Percentiles rank a stretch among this genome's conserved stretches.
Conservation (phyloP, 2,329 filamentous ascomycete genomes). For the Coniochaeta hoffmannii region DNA sequence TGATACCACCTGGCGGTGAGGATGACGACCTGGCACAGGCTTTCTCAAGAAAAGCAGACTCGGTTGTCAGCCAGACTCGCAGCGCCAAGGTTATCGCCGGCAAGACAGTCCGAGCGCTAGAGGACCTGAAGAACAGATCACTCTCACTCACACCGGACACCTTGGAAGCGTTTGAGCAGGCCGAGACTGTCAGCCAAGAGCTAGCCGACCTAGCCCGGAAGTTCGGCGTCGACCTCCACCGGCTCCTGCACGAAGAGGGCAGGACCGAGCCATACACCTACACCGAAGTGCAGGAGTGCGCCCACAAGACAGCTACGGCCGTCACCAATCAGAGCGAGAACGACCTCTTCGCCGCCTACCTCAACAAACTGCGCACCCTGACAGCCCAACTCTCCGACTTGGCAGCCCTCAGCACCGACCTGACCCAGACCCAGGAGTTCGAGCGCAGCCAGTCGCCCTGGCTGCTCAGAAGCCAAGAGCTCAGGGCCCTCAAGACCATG, state of each 20-base stretch:
- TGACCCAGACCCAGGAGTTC: conserved; percentile 71
- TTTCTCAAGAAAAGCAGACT: conserved; percentile 64
- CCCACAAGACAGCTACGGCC: conserved; percentile 47
- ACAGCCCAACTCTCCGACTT: conserved; percentile 62
- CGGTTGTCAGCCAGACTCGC: conserved; percentile 66
- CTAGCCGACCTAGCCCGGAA: conserved; percentile 59
- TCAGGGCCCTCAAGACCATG: conserved; percentile 74
- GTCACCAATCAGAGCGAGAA: conserved; percentile 51
- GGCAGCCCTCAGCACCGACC: conserved; percentile 59
- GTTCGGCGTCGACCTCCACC: conserved; percentile 59
- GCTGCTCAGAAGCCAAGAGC: conserved; percentile 71
- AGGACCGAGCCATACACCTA: conserved; percentile 60
- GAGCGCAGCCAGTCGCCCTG: conserved; percentile 72
- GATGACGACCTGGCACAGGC: conserved; percentile 62
- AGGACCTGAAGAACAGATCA: conserved; percentile 69
- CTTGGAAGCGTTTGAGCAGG: conserved; percentile 60
- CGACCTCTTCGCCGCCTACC: conserved; percentile 63
- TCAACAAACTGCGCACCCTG: conserved; percentile 58
- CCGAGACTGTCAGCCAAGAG: conserved; percentile 56
- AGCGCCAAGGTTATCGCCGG: conserved; percentile 77
- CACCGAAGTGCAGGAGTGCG: conserved; percentile 55
- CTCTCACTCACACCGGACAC: conserved; percentile 65
- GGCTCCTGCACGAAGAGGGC: conserved; percentile 63
- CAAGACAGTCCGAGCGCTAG: conserved; percentile 69
- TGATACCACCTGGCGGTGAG: conserved; percentile 47